Evolutionary conservation across 2,329 filamentous ascomycete genomes (phyloP).

Genomic region (Scleromitrula shiraiana): DNA sequence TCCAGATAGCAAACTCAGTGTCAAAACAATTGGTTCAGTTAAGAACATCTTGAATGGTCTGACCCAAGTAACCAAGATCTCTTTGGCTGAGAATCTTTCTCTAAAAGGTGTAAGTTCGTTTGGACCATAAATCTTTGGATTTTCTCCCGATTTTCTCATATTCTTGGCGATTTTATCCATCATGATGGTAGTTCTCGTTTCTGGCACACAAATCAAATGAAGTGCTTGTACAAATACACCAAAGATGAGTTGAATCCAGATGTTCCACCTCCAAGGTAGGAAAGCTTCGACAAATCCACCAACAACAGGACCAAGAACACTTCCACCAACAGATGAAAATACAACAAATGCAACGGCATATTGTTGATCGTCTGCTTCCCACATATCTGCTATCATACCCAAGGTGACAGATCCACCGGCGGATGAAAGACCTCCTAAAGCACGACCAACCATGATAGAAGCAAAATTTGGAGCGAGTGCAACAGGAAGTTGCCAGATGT

Average conservation of each 20-base stretch:
- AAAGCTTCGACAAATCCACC: slow-evolving; percentile 66
- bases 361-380: slow-evolving; percentile 62
- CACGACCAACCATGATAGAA: slow-evolving; percentile 61
- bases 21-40: slow-evolving; percentile 66
- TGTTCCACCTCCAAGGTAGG: slow-evolving; percentile 65
- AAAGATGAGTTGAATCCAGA: slow-evolving; percentile 81
- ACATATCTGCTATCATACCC: slow-evolving; percentile 69
- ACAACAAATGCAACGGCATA: slow-evolving; percentile 71
- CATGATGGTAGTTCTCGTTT: slow-evolving; percentile 69
- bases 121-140: slow-evolving; percentile 56
- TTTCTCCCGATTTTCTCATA: slow-evolving; percentile 52
- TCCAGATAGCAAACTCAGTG: slow-evolving; percentile 61
- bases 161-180: slow-evolving; percentile 74
- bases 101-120: slow-evolving; percentile 59
- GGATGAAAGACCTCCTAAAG: slow-evolving; percentile 61
- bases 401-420: slow-evolving; percentile 67
- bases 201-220: slow-evolving; percentile 64
- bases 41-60: slow-evolving; percentile 67
- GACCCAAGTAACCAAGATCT: slow-evolving; percentile 48
- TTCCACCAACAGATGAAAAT: slow-evolving; percentile 72
- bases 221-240: slow-evolving; percentile 60
- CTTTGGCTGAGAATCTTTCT: slow-evolving; percentile 49
- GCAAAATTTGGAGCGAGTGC: slow-evolving; percentile 66
- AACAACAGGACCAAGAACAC: slow-evolving; percentile 68
- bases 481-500: slow-evolving; percentile 67